These are phyloP conservation scores for Heliamphora pulchella DNA, from an alignment of 179 eudicot genomes.

Conservation along the genomic window DNA sequence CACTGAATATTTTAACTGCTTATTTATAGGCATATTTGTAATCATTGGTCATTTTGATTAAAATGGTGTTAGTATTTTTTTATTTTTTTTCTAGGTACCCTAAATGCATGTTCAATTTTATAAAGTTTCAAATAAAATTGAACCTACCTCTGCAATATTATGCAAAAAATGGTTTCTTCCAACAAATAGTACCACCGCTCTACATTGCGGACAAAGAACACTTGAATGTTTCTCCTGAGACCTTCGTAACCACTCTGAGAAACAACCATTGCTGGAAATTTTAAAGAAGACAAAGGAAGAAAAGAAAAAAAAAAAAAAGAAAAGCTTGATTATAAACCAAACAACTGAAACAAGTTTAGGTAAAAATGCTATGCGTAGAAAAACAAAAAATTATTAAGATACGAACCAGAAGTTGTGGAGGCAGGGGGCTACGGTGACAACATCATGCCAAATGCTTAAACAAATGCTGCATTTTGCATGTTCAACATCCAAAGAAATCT, in stretches of 20 bases:
- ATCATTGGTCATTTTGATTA: too few species aligned
- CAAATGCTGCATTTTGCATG: constrained; percentile 89
- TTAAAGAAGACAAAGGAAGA: neutral
- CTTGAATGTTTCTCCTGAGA: constrained; percentile 61
- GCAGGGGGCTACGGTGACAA: constrained; percentile 94
- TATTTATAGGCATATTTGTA: too few species aligned
- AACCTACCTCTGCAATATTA: constrained; percentile 65
- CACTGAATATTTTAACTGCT: too few species aligned
- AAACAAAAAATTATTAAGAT: constrained; percentile 9
- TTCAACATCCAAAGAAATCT: constrained; percentile 74
- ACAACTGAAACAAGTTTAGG: neutral
- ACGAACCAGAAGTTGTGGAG: constrained; percentile 94
- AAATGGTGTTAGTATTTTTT: too few species aligned
- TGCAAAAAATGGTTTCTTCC: constrained; percentile 88
- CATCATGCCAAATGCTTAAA: constrained; percentile 92
- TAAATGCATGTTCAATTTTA: too few species aligned
- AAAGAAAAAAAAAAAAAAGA: neutral
- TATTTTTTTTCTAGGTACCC: too few species aligned
- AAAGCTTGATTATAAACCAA: neutral
- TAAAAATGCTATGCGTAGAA: neutral
- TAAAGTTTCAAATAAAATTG: too few species aligned
- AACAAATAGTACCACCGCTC: constrained; percentile 81
- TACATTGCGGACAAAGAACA: constrained; percentile 90
- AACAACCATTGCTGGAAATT: constrained; percentile 80
- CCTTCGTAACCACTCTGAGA: constrained; percentile 95